These are phyloP conservation scores for Brassica juncea DNA, from an alignment of 345 rosid genomes.

Conservation along the genomic window DNA sequence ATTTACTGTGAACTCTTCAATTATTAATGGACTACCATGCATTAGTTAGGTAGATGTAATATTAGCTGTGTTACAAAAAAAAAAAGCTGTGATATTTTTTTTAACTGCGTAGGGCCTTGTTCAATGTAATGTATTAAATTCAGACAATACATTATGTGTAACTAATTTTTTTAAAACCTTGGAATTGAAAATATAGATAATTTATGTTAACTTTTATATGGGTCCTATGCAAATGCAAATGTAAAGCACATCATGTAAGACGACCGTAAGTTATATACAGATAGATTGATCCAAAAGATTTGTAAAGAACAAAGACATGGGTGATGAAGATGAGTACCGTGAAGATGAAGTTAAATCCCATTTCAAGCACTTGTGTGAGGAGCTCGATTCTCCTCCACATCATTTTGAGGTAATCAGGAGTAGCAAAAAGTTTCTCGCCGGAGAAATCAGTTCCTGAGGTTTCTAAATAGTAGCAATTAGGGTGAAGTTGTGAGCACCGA, in stretches of 20 bases:
- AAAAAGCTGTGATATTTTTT: background rate
- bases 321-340: conserved; percentile 49
- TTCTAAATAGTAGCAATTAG: conserved; percentile 47
- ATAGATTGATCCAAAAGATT: background rate
- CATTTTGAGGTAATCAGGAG: conserved; percentile 57
- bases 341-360: conserved; percentile 66
- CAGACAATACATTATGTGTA: background rate
- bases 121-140: background rate
- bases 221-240: conserved; percentile 5
- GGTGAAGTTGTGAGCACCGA: conserved; percentile 51
- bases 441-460: conserved; percentile 46
- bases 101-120: conserved; percentile 5
- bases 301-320: background rate
- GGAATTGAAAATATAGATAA: background rate
- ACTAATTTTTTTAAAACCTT: background rate
- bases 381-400: conserved; percentile 73
- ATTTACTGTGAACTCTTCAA: background rate
- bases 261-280: background rate
- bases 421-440: conserved; percentile 55
- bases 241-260: background rate
- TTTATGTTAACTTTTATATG: background rate
- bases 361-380: conserved; percentile 45
- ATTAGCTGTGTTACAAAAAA: background rate
- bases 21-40: background rate
- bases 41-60: background rate